Evolutionary conservation across 2,329 filamentous ascomycete genomes (phyloP).

Genomic region (Allantophomopsis cytisporea): DNA sequence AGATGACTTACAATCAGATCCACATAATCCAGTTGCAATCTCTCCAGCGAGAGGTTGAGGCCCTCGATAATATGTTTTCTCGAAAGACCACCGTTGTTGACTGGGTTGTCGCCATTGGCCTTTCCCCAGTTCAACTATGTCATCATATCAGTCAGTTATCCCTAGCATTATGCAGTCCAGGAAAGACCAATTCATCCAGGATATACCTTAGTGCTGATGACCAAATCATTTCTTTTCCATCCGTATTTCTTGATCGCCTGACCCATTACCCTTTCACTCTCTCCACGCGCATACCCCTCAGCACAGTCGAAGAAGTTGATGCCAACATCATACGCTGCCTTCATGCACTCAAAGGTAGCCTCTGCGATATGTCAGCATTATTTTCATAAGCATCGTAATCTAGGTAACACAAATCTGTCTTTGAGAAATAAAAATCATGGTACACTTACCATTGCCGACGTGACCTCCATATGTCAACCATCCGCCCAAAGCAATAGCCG

Average conservation of each 20-base stretch:
- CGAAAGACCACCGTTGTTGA: slow-evolving; percentile 55
- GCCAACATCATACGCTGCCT: slow-evolving; percentile 41
- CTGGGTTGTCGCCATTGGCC: slow-evolving; percentile 42
- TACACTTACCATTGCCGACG: slow-evolving; percentile 44
- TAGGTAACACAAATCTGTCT: not conserved
- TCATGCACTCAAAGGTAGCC: slow-evolving; percentile 45
- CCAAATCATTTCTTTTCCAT: slow-evolving; percentile 41
- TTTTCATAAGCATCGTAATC: too few relatives aligned
- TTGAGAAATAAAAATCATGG: not conserved
- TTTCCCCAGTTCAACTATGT: slow-evolving; percentile 50
- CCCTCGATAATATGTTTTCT: slow-evolving; percentile 60
- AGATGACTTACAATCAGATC: slow-evolving; percentile 34
- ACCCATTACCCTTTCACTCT: slow-evolving; percentile 40
- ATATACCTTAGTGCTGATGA: slow-evolving; percentile 38
- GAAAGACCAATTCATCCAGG: slow-evolving; percentile 1
- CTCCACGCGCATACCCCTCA: slow-evolving; percentile 36
- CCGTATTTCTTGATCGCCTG: slow-evolving; percentile 39
- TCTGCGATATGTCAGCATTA: slow-evolving; percentile 23
- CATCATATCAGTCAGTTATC: not conserved
- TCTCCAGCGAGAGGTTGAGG: slow-evolving; percentile 41
- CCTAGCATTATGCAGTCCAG: not conserved
- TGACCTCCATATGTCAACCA: slow-evolving; percentile 68
- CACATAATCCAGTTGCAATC: slow-evolving; percentile 44
- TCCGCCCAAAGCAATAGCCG: slow-evolving; percentile 56
- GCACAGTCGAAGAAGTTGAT: slow-evolving; percentile 46